A percentile compares a stretch with the other conserved stretches of the same genome.
These are phyloP conservation scores for Geotrichum macrosporum DNA, from an alignment of 1,139 yeast species.

Conservation along the genomic window DNA sequence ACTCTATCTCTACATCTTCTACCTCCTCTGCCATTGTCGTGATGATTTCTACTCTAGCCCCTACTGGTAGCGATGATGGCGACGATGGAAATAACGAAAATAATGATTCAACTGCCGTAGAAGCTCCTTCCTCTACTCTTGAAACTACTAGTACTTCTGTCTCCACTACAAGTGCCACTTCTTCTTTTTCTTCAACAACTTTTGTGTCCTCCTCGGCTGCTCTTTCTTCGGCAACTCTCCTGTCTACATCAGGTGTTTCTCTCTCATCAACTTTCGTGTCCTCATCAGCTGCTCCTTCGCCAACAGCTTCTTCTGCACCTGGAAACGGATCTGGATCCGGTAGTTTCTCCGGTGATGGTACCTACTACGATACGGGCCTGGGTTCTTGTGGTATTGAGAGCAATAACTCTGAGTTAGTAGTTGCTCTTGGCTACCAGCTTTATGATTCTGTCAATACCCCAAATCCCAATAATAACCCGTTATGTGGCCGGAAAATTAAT, in stretches of 20 bases:
- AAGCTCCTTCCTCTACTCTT: conserved; percentile 36
- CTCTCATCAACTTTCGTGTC: conserved; percentile 28
- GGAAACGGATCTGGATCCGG: conserved; percentile 28
- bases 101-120: background rate
- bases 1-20: conserved; percentile 21
- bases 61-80: conserved; percentile 16
- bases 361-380: conserved; percentile 54
- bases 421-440: conserved; percentile 38
- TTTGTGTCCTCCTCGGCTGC: conserved; percentile 24
- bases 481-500: conserved; percentile 48
- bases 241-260: no score
- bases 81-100: background rate
- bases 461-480: conserved; percentile 42
- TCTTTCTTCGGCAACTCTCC: no score
- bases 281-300: conserved; percentile 20
- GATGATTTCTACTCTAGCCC: conserved; percentile 21
- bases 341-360: conserved; percentile 50
- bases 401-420: conserved; percentile 48
- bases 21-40: conserved; percentile 15
- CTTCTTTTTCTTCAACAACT: conserved; percentile 26
- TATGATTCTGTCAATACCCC: conserved; percentile 33
- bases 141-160: conserved; percentile 31
- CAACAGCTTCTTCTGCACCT: conserved; percentile 21
- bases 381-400: conserved; percentile 58
- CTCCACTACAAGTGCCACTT: conserved; percentile 23